phyloP scores from a whole-genome alignment of 441 rosid genomes.

The Pelargonium cotyledonis region DNA sequence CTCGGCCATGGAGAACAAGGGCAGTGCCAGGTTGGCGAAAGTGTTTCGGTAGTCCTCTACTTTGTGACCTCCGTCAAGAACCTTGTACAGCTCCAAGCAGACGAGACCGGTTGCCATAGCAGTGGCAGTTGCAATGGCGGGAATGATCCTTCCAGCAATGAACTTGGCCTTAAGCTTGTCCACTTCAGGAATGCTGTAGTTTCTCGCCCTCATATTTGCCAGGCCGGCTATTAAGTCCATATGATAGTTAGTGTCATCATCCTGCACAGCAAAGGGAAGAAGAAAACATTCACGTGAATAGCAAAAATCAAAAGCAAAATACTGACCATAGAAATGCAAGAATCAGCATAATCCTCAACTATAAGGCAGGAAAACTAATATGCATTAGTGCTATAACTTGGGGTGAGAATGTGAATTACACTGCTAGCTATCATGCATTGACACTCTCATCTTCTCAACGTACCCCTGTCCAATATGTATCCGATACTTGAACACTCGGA shows the following conservation, averaged over 20 bases:
- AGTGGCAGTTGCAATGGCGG: constrained; percentile 89
- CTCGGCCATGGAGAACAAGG: constrained; percentile 87
- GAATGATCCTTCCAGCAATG: constrained; percentile 93
- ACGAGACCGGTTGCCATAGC: constrained; percentile 95
- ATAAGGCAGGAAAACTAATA: no score
- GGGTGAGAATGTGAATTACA: no score
- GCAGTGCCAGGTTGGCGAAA: constrained; percentile 82
- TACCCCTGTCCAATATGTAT: no score
- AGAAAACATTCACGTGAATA: no score
- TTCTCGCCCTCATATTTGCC: constrained; percentile 95
- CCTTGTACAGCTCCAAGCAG: constrained; percentile 88
- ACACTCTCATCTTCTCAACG: no score
- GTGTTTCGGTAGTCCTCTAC: constrained; percentile 85
- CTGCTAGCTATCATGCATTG: no score
- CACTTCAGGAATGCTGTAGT: constrained; percentile 82
- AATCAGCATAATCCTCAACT: no score
- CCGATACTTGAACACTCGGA: no score
- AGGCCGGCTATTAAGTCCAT: constrained; percentile 87
- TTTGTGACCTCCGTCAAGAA: constrained; percentile 66
- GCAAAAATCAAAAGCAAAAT: no score
- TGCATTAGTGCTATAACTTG: no score
- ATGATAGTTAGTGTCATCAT: constrained; percentile 87
- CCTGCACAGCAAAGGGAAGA: constrained; percentile 36
- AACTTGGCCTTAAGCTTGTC: constrained; percentile 95
- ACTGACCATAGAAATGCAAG: no score